Percentiles rank a stretch among this genome's conserved stretches.
Conservation (phyloP, 164 flowering plant species). For the Cinnamomum chago region DNA sequence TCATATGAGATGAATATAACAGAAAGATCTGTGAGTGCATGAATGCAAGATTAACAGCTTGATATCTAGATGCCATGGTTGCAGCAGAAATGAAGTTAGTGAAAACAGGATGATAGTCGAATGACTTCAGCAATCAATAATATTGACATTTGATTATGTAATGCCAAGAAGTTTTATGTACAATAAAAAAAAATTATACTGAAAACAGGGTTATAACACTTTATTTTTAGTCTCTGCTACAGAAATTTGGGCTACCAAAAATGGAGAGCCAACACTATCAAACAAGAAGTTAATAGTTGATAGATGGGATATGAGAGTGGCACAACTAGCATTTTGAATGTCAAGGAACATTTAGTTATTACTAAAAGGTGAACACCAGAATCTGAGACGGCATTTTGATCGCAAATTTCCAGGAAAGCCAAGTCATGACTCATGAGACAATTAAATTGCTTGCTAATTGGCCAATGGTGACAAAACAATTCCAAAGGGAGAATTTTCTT, state of each 20-base stretch:
- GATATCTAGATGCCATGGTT: not conserved
- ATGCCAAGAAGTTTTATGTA: not conserved
- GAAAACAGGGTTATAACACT: not conserved
- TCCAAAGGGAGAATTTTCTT: too few species aligned
- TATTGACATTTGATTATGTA: not conserved
- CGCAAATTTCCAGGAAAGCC: too few species aligned
- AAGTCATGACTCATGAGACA: too few species aligned
- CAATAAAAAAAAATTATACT: not conserved
- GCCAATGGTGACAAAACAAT: too few species aligned
- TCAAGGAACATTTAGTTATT: too few species aligned
- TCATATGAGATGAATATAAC: not conserved
- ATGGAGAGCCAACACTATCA: not conserved
- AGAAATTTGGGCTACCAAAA: not conserved
- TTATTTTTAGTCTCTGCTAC: not conserved
- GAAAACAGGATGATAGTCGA: not conserved
- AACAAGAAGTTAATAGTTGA: not conserved
- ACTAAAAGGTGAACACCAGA: too few species aligned
- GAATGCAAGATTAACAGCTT: not conserved
- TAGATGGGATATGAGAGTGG: not conserved
- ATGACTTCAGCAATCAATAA: not conserved
- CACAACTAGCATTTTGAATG: not conserved
- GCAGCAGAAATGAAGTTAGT: not conserved
- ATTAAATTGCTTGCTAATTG: too few species aligned
- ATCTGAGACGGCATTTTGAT: too few species aligned
- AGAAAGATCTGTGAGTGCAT: not conserved